Percentiles rank a stretch among this genome's conserved stretches.
Evolutionary conservation across 2,329 filamentous ascomycete genomes (phyloP).

Genomic region (Apiospora marii): DNA sequence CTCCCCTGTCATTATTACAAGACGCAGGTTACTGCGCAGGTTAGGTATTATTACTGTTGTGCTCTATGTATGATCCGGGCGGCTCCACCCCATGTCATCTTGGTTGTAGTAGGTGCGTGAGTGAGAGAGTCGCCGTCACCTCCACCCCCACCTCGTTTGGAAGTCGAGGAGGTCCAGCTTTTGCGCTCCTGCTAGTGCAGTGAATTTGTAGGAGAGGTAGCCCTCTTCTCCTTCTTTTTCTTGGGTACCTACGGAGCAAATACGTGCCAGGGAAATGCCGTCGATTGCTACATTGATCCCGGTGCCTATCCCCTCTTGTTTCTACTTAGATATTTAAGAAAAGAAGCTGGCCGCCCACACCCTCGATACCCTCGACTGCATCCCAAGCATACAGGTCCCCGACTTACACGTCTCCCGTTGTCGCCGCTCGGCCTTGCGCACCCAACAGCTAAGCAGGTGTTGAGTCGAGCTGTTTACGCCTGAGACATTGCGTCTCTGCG

Average conservation of each 20-base stretch:
- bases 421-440: not conserved
- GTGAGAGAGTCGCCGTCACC: not conserved
- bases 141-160: constrained; percentile 7
- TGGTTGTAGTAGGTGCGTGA: not conserved
- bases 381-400: not conserved
- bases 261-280: not conserved
- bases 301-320: not conserved
- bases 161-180: constrained; percentile 5
- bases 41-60: not conserved
- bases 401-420: not conserved
- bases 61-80: not conserved
- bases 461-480: not conserved
- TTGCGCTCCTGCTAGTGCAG: constrained; percentile 3
- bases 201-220: not conserved
- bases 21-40: not conserved
- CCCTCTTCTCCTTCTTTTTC: not conserved
- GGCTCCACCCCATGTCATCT: constrained; percentile 5
- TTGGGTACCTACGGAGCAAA: not conserved
- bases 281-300: not conserved
- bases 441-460: not conserved
- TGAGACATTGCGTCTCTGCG: not conserved
- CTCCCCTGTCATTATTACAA: not conserved
- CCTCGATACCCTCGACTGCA: not conserved
- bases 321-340: not conserved
- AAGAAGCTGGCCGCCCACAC: not conserved